Percentiles rank a stretch among this genome's conserved stretches.
Conservation (phyloP, 371 early-diverging fungal genomes). For the Smittium culicis region DNA sequence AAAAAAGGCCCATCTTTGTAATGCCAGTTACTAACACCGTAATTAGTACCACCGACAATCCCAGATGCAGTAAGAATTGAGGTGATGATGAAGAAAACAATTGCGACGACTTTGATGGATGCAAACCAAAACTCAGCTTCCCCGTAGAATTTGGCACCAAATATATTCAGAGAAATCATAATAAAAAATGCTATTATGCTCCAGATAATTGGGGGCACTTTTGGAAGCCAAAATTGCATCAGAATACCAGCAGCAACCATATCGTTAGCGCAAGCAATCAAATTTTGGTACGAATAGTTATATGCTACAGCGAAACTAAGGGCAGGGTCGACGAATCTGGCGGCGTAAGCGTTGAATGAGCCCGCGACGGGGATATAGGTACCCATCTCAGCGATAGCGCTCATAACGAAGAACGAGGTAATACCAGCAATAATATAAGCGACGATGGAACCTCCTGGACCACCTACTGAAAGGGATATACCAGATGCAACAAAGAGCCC, state of each 20-base stretch:
- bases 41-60: constrained; percentile 37
- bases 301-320: constrained; percentile 66
- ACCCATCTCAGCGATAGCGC: constrained; percentile 76
- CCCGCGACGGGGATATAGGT: constrained; percentile 71
- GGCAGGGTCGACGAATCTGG: constrained; percentile 68
- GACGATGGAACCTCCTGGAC: constrained; percentile 63
- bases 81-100: constrained; percentile 54
- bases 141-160: constrained; percentile 54
- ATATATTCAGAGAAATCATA: constrained; percentile 44
- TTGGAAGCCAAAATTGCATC: constrained; percentile 65
- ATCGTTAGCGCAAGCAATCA: constrained; percentile 66
- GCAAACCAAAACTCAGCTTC: constrained; percentile 68
- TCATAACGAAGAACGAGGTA: constrained; percentile 66
- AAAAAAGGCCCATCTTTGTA: constrained; percentile 58
- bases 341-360: constrained; percentile 66
- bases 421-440: constrained; percentile 58
- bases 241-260: constrained; percentile 64
- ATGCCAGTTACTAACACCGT: constrained; percentile 58
- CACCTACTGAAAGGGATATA: constrained; percentile 50
- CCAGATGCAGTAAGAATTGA: constrained; percentile 56
- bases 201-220: constrained; percentile 43
- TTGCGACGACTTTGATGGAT: constrained; percentile 44
- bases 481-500: constrained; percentile 80
- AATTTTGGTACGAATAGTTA: constrained; percentile 75
- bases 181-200: constrained; percentile 41